Percentiles rank a stretch among this genome's conserved stretches.
phyloP scores from a whole-genome alignment of 2,329 filamentous ascomycete genomes.

The Claviceps lovelessii region DNA sequence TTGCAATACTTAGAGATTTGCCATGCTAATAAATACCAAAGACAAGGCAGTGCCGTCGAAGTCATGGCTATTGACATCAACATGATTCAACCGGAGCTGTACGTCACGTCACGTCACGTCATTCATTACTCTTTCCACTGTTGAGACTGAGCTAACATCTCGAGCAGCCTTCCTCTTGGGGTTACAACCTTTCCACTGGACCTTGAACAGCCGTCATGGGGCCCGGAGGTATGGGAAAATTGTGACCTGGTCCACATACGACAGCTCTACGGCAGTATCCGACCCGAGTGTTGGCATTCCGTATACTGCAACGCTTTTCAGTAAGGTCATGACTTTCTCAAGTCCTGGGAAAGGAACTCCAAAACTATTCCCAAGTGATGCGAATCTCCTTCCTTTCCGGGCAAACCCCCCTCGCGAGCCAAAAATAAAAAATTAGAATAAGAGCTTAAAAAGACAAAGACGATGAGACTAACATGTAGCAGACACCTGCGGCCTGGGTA shows the following conservation, averaged over 20 bases:
- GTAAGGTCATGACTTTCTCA: slow-evolving; percentile 30
- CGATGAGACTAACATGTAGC: neutral
- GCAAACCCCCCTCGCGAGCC: too few relatives aligned
- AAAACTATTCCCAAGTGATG: too few relatives aligned
- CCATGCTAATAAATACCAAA: neutral
- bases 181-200: slow-evolving; percentile 45
- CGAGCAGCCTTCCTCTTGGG: slow-evolving; percentile 52
- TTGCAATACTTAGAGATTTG: too few relatives aligned
- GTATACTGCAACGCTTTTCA: slow-evolving; percentile 57
- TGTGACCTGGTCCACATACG: slow-evolving; percentile 78
- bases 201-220: slow-evolving; percentile 59
- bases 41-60: slow-evolving; percentile 3
- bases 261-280: slow-evolving; percentile 64
- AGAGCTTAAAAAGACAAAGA: too few relatives aligned
- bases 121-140: too few relatives aligned
- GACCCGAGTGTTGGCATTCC: slow-evolving; percentile 49
- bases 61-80: slow-evolving; percentile 27
- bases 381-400: too few relatives aligned
- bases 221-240: slow-evolving; percentile 21
- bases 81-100: slow-evolving; percentile 24
- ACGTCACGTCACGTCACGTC: slow-evolving; percentile 11
- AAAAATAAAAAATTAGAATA: too few relatives aligned
- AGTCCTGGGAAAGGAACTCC: too few relatives aligned
- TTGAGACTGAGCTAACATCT: slow-evolving; percentile 7
- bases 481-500: slow-evolving; percentile 64